phyloP scores from a whole-genome alignment of 352 stramenopile species.

The Phytophthora boehmeriae region DNA sequence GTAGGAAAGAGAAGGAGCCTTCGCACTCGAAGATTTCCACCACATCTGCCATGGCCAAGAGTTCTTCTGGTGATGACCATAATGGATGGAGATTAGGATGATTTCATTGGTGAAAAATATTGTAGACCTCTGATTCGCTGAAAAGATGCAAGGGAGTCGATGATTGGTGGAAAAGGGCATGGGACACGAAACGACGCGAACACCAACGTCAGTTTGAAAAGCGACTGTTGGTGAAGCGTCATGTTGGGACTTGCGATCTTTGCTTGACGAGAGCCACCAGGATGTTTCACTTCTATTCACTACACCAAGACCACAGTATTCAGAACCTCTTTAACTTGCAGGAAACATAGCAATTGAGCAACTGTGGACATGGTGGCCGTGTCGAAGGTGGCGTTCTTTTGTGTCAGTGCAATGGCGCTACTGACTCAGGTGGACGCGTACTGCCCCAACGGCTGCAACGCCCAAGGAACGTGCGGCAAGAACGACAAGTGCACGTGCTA shows the following conservation, averaged over 20 bases:
- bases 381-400: constrained; percentile 47
- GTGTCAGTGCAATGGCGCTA: constrained; percentile 37
- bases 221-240: constrained; percentile 21
- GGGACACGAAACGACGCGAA: not conserved
- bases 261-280: not conserved
- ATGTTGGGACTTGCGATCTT: constrained; percentile 28
- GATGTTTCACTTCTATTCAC: constrained; percentile 19
- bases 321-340: too few relatives aligned
- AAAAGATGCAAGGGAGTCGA: not conserved
- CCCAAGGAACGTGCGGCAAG: constrained; percentile 83
- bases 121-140: not conserved
- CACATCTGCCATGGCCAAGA: too few relatives aligned
- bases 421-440: constrained; percentile 51
- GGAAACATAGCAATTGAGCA: not conserved
- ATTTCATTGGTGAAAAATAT: constrained; percentile 19
- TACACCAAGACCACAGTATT: constrained; percentile 7
- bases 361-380: constrained; percentile 41
- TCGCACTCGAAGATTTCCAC: too few relatives aligned
- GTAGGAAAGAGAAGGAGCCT: not conserved
- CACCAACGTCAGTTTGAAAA: not conserved
- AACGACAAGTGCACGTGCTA: constrained; percentile 95
- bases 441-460: constrained; percentile 87
- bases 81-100: not conserved
- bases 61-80: not conserved
- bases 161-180: not conserved